Percentiles rank a stretch among this genome's conserved stretches.
These are phyloP conservation scores for Cercospora sojina DNA, from an alignment of 2,329 filamentous ascomycete genomes.

Conservation along the genomic window DNA sequence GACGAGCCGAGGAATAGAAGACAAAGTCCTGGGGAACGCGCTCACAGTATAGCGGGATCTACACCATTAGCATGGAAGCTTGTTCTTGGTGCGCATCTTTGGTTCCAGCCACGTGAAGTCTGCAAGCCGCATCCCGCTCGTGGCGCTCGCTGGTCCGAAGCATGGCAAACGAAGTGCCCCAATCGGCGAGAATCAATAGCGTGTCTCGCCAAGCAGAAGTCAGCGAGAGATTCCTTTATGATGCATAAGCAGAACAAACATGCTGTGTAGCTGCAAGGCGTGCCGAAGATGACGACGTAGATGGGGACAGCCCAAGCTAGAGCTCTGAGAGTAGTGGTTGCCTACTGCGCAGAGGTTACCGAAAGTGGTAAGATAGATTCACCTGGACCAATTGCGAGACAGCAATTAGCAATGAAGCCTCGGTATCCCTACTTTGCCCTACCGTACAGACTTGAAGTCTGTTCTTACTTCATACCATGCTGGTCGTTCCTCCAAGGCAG, in stretches of 20 bases:
- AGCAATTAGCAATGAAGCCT: neutral
- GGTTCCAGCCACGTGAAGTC: neutral
- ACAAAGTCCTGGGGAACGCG: too few species aligned
- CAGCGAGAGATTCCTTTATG: neutral
- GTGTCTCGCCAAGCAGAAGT: neutral
- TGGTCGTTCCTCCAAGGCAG: neutral
- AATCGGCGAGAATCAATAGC: neutral
- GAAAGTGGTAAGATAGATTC: neutral
- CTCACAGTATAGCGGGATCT: neutral
- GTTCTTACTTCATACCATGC: neutral
- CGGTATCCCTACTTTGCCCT: neutral
- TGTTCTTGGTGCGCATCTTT: neutral
- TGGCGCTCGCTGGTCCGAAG: neutral
- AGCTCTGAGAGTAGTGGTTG: neutral
- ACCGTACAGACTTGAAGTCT: neutral
- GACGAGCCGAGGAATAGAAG: neutral
- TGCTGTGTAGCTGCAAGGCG: neutral
- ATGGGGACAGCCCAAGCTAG: neutral
- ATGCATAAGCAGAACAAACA: neutral
- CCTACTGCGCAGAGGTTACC: neutral
- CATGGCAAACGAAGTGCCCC: neutral
- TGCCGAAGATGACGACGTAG: neutral
- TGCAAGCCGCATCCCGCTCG: neutral
- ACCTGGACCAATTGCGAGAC: neutral
- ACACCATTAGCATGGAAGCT: neutral